phyloP scores from a whole-genome alignment of 2,329 filamentous ascomycete species.

The Hymenoscyphus fraxineus region DNA sequence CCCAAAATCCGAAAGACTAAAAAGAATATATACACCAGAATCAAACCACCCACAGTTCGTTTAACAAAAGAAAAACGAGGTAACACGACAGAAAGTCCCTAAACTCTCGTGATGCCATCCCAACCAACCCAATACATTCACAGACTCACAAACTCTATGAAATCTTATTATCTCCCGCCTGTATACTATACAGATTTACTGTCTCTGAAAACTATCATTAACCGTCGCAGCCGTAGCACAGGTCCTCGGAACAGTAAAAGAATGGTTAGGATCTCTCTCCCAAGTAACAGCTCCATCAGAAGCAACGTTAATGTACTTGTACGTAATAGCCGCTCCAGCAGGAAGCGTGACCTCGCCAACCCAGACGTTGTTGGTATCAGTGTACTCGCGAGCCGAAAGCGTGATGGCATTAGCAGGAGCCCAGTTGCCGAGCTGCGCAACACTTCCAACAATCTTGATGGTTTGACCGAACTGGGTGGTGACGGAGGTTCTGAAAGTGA shows the following conservation, averaged over 20 bases:
- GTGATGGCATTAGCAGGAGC: conserved; percentile 49
- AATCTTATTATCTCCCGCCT: no score
- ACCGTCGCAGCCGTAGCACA: conserved; percentile 28
- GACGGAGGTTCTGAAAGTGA: conserved; percentile 60
- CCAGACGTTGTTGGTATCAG: conserved; percentile 58
- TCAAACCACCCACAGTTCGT: no score
- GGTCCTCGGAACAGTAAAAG: conserved; percentile 27
- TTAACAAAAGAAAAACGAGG: no score
- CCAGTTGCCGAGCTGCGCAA: conserved; percentile 60
- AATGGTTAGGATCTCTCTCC: conserved; percentile 52
- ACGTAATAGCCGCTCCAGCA: conserved; percentile 55
- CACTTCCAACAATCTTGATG: conserved; percentile 61
- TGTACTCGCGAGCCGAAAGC: conserved; percentile 58
- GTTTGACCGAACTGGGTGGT: conserved; percentile 59
- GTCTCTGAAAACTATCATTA: conserved; percentile 15
- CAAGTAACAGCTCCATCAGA: conserved; percentile 53
- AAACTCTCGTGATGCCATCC: no score
- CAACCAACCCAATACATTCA: no score
- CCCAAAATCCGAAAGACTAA: no score
- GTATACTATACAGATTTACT: no score
- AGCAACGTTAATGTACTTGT: conserved; percentile 65
- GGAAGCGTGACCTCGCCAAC: conserved; percentile 50
- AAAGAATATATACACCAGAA: no score
- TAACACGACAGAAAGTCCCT: no score
- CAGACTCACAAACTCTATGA: no score